phyloP scores from a whole-genome alignment of 306 rosid genomes.

The Rosa persica region DNA sequence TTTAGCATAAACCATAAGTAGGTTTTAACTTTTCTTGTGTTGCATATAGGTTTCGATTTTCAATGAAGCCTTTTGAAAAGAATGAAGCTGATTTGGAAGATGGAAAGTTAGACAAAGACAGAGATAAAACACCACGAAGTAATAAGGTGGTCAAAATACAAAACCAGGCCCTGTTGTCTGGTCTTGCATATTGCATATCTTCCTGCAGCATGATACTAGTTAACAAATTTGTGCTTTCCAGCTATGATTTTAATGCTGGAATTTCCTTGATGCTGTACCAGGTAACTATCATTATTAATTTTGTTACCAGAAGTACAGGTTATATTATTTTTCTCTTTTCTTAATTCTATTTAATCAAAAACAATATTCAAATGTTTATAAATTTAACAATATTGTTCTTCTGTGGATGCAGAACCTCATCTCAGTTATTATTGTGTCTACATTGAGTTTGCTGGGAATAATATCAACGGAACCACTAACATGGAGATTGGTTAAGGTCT shows the following conservation, averaged over 20 bases:
- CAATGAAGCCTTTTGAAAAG: slow-evolving; percentile 61
- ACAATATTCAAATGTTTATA: slow-evolving; percentile 22
- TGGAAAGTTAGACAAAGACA: slow-evolving; percentile 58
- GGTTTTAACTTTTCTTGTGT: background rate
- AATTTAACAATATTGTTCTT: slow-evolving; percentile 23
- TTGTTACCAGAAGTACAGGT: background rate
- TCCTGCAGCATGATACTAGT: slow-evolving; percentile 93
- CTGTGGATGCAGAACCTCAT: slow-evolving; percentile 76
- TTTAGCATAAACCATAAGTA: background rate
- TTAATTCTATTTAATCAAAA: background rate
- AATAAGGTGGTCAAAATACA: slow-evolving; percentile 44
- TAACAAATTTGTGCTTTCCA: slow-evolving; percentile 90
- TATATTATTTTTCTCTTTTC: slow-evolving; percentile 1
- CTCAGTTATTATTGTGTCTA: slow-evolving; percentile 72
- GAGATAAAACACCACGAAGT: slow-evolving; percentile 43
- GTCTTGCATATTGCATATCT: slow-evolving; percentile 85
- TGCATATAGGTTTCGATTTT: slow-evolving; percentile 28
- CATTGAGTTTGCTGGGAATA: slow-evolving; percentile 68
- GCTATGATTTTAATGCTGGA: slow-evolving; percentile 87
- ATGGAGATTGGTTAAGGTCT: slow-evolving; percentile 89
- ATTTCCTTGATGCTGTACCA: slow-evolving; percentile 91
- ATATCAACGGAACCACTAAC: slow-evolving; percentile 85
- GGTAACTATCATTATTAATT: slow-evolving; percentile 42
- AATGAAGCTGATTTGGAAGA: slow-evolving; percentile 66
- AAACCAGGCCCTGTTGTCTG: slow-evolving; percentile 89